phyloP scores from a whole-genome alignment of 163 green algal genomes.

The Coccomyxa subellipsoidea region DNA sequence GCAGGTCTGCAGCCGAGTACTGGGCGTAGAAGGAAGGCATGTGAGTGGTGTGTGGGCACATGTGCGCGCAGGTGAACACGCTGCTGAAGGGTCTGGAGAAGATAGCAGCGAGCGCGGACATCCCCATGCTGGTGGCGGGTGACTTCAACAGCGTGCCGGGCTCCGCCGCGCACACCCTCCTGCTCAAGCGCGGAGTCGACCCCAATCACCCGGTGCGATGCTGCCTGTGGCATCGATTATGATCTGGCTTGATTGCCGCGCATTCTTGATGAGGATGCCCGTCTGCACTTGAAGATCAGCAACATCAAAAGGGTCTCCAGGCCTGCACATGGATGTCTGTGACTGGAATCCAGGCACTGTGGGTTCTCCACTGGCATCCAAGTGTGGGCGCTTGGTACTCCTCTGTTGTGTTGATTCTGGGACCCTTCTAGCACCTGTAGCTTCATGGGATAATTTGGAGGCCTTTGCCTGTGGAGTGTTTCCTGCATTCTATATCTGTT shows the following conservation, averaged over 20 bases:
- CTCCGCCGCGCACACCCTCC: conserved; percentile 80
- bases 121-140: conserved; percentile 92
- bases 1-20: too few relatives aligned
- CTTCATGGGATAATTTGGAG: too few relatives aligned
- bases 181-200: conserved; percentile 76
- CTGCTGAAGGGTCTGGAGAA: conserved; percentile 99
- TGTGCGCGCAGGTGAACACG: conserved; percentile 80
- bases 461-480: too few relatives aligned
- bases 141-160: conserved; percentile 97
- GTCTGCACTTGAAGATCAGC: not conserved
- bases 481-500: too few relatives aligned
- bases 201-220: conserved; percentile 45
- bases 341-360: not conserved
- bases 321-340: not conserved
- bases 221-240: not conserved
- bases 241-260: not conserved
- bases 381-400: too few relatives aligned
- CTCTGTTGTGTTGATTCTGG: too few relatives aligned
- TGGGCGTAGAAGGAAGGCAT: too few relatives aligned
- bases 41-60: too few relatives aligned
- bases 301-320: not conserved
- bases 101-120: conserved; percentile 92
- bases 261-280: not conserved
- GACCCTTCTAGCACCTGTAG: too few relatives aligned
- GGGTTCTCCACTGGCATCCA: not conserved